Evolutionary conservation across 176 grass and related monocot species (phyloP).

Genomic region (Avena eriantha): DNA sequence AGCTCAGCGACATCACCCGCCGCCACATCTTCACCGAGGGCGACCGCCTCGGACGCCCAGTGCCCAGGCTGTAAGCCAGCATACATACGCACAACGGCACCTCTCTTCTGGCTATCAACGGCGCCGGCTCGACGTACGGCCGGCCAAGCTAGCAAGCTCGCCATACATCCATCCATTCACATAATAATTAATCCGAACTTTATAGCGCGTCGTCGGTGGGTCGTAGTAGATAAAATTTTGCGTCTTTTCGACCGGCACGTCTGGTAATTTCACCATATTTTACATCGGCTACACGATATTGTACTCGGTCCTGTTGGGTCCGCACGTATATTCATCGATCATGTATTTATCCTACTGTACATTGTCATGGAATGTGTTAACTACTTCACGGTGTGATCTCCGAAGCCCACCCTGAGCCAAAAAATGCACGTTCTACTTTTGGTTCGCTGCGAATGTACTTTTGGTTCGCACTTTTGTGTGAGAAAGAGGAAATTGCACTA

Average conservation of each 20-base stretch:
- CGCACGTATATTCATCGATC: not conserved
- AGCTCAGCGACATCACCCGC: slow-evolving; percentile 78
- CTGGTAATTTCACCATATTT: slow-evolving; percentile 2
- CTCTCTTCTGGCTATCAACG: slow-evolving; percentile 12
- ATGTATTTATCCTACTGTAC: not conserved
- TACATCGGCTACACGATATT: not conserved
- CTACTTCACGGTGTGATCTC: not conserved
- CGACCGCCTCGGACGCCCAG: slow-evolving; percentile 53
- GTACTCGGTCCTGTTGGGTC: not conserved
- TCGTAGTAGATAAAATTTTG: slow-evolving; percentile 40
- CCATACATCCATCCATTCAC: not conserved
- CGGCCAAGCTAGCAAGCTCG: not conserved
- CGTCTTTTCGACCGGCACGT: not conserved
- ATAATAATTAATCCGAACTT: not conserved
- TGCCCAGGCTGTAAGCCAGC: slow-evolving; percentile 39
- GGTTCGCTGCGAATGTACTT: not conserved
- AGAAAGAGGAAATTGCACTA: not conserved
- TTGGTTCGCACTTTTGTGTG: not conserved
- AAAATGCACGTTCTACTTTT: not conserved
- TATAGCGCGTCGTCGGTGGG: not conserved
- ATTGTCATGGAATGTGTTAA: not conserved
- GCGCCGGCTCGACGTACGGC: slow-evolving; percentile 4
- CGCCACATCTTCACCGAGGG: slow-evolving; percentile 63
- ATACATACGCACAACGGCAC: not conserved
- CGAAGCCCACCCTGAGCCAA: not conserved